Base-by-base conservation (phyloP, 2,329 filamentous ascomycete species). In the Didymosphaeria variabile region DNA sequence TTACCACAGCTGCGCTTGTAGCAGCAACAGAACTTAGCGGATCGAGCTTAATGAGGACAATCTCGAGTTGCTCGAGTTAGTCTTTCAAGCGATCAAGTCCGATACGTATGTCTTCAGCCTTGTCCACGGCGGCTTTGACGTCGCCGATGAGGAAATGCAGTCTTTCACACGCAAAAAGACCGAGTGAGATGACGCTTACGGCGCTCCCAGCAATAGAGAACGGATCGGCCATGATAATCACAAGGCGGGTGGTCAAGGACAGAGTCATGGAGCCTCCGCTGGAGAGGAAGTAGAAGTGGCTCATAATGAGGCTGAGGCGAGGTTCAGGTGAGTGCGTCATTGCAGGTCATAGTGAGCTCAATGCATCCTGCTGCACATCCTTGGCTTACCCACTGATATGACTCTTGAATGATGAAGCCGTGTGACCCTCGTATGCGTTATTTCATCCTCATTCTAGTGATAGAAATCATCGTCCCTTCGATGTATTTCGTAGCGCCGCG, bases 111-210 rank as follows among this genome's bases (percentile, higher is more conserved):
- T 3, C 42, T 23, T 45, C 42, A 45, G 19, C 42, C 19, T 45
- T 45, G 7, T 45, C 42, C 19, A 3, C 40, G 5, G 40, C n/a
- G 19, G n/a, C 19, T 44, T 6, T 44, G 2, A 44, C n/a, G 10
- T 44, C n/a, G 40, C n/a, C 4, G n/a, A 21, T 44, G n/a, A 44
- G 6, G 3, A 6, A 19, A n/a, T 44, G 7, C 19, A 44, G n/a
- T 21, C 19, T 10, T 21, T 79, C 1, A 69, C 70, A 0, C 83
- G 79, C 38, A 42, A 44, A 6, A n/a, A 44, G n/a, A 1, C 40
- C n/a, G 10, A 44, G 40, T 9, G 40, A 44, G 6, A 44, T 19
- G 4, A 21, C n/a, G n/a, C 40, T 7, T 8, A 44, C 40, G 3
- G 40, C n/a, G 40, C 40, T 21, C 2, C 17, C 40, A 8, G 17